Conservation (phyloP, 164 flowering plant species). For the Pachysandra terminalis region DNA sequence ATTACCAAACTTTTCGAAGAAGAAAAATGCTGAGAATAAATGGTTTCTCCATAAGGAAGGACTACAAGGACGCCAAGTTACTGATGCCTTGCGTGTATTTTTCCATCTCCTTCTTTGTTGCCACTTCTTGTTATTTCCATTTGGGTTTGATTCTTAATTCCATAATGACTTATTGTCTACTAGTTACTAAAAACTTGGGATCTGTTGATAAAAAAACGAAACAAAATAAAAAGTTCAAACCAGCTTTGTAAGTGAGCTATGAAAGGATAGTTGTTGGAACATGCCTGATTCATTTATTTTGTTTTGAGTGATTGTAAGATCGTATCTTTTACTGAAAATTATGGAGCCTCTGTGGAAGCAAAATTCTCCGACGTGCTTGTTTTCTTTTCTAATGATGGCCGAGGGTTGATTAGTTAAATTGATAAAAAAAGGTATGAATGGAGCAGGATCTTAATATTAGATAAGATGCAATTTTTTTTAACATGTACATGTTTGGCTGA, state of each 20-base stretch:
- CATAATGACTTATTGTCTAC: not conserved
- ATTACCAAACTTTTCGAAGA: conserved; percentile 79
- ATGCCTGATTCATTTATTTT: not conserved
- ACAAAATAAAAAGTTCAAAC: too few relatives aligned
- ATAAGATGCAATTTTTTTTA: not conserved
- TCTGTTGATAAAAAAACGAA: not conserved
- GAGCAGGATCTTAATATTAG: not conserved
- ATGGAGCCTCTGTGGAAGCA: too few relatives aligned
- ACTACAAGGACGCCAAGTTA: conserved; percentile 83
- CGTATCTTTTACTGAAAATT: too few relatives aligned
- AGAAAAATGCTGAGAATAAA: conserved; percentile 70
- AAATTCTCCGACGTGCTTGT: too few relatives aligned
- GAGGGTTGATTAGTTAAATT: not conserved
- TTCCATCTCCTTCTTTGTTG: not conserved
- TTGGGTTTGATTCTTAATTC: not conserved
- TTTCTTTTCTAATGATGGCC: too few relatives aligned
- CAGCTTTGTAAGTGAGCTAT: too few relatives aligned
- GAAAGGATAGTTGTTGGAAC: not conserved
- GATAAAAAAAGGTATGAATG: too few relatives aligned
- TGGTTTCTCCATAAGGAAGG: conserved; percentile 90
- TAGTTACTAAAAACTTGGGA: not conserved
- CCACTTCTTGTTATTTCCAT: not conserved
- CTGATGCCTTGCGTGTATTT: conserved; percentile 84
- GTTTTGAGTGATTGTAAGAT: not conserved
- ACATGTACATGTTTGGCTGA: not conserved